Base-by-base conservation (phyloP, 2,329 filamentous ascomycete genomes). In the Grosmannia clavigera region DNA sequence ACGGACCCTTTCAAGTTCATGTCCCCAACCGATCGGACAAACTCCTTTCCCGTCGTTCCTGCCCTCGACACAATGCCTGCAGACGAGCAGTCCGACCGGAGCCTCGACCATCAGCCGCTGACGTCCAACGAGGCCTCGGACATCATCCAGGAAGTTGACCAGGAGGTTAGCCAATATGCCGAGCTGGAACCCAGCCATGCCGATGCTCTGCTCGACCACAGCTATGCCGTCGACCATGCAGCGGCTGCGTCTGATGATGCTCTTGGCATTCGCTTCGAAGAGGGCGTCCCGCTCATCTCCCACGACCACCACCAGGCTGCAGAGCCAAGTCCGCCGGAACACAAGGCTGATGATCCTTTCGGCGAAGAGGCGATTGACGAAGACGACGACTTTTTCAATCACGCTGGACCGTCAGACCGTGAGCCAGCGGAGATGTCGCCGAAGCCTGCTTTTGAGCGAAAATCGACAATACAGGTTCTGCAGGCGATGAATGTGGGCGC, bases 381-480 rank as follows among this genome's bases (percentile, higher is more conserved):
- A 10, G 76, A 75, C 1, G 81, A 81, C 60, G 82, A 84, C 63
- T 89, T 90, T 65, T 89, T 88, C 67, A 74, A 72, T 55, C 77
- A 83, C 59, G 72, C 80, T 65, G 71, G 75, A 54, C 66, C 65
- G 33, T 3, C 50, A 22, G 51, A 5, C 1, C 57, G 43, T 5
- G 14, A 14, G 3, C 5, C 50, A 3, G 2, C 11, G 43, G 19
- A 25, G n/a, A 7, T n/a, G n/a, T 7, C 43, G 5, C 29, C 29
- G 16, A 14, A 14, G 51, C 69, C 66, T 48, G 61, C 70, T 1
- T 65, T 90, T n/a, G 78, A 84, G 64, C 80, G 86, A 60, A 90
- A 90, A 69, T 86, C 84, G 25, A 90, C 87, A 0, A 63, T 80
- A 67, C 83, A 90, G 70, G 85, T 86, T 1, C 73, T 89, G 61